Base-by-base conservation (phyloP, 2,329 filamentous ascomycete genomes). In the Aureobasidium sp. region DNA sequence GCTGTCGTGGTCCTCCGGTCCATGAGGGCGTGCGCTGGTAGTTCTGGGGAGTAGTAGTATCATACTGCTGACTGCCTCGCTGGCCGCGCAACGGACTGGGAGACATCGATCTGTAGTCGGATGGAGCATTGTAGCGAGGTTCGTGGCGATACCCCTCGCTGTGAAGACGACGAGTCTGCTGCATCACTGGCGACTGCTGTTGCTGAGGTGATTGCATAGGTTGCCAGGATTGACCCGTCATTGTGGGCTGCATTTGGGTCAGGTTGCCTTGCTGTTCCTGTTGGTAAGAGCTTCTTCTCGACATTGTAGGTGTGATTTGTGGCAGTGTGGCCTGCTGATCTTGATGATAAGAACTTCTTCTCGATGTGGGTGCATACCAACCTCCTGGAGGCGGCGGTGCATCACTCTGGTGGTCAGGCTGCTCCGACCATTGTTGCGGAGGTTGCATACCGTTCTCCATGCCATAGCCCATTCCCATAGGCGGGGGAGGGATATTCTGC, bases 351-450 rank as follows among this genome's bases (percentile, higher is more conserved):
- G 52, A 51, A 17, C 53, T 58, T 20, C 65, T 57, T 12, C 55
- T 31, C 29, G 39, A 42, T 25, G 52, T 62, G 6, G 67, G 64
- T 20, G 63, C 67, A 59, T 68, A 68, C 67, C 66, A 69, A 3
- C 66, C 68, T n/a, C 67, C 64, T 7, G 65, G 64, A 36, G 67
- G 67, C 5, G 58, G 29, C 17, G 27, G 49, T 37, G 25, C 37
- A 25, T 37, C n/a, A 36, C 57, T 42, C 17, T 51, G 57, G n/a
- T 51, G 36, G 15, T 61, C 57, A 25, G 34, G 22, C 25, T 61
- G 59, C 15, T 57, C 53, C 17, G 39, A 8, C 57, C 57, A 52
- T 8, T 61, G 57, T 15, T 42, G 45, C 7, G 14, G 29, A 3
- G 25, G 17, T 25, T 31, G 42, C 49, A 44, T 53, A 27, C 47